Percentiles rank a stretch among this genome's conserved stretches.
These are phyloP conservation scores for Verticillium nonalfalfae DNA, from an alignment of 2,329 filamentous ascomycete species.

Conservation along the genomic window DNA sequence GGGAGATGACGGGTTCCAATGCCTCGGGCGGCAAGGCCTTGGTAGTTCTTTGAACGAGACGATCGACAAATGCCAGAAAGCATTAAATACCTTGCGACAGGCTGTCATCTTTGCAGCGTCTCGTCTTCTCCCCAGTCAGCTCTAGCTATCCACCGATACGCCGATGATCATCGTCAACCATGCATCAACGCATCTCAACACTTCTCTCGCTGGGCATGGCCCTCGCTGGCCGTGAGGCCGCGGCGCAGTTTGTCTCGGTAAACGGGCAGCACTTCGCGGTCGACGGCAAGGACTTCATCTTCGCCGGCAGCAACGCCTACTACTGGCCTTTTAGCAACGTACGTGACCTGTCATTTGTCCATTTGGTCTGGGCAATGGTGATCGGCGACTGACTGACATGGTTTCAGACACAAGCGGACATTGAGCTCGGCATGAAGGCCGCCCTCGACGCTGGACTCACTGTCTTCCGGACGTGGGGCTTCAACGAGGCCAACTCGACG, in stretches of 20 bases:
- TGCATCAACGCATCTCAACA: background rate
- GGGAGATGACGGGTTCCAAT: background rate
- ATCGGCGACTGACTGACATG: background rate
- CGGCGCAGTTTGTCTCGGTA: conserved; percentile 22
- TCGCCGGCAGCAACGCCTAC: conserved; percentile 51
- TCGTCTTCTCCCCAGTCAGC: no score
- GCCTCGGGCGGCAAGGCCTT: no score
- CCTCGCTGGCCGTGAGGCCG: background rate
- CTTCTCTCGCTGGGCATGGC: background rate
- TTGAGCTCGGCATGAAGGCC: conserved; percentile 36
- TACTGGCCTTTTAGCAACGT: conserved; percentile 49
- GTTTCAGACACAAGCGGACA: conserved; percentile 20
- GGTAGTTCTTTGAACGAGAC: no score
- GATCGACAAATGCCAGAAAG: no score
- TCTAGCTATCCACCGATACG: no score
- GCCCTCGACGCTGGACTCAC: conserved; percentile 41
- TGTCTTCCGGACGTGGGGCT: conserved; percentile 51
- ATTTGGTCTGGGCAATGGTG: no score
- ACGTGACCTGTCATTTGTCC: conserved; percentile 9
- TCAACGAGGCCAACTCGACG: conserved; percentile 49
- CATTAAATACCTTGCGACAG: background rate
- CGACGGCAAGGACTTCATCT: conserved; percentile 48
- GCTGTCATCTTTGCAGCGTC: no score
- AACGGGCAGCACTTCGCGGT: conserved; percentile 35
- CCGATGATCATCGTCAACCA: background rate